phyloP scores from a whole-genome alignment of 116 monocot genomes.

The Dioscorea cayenensis region DNA sequence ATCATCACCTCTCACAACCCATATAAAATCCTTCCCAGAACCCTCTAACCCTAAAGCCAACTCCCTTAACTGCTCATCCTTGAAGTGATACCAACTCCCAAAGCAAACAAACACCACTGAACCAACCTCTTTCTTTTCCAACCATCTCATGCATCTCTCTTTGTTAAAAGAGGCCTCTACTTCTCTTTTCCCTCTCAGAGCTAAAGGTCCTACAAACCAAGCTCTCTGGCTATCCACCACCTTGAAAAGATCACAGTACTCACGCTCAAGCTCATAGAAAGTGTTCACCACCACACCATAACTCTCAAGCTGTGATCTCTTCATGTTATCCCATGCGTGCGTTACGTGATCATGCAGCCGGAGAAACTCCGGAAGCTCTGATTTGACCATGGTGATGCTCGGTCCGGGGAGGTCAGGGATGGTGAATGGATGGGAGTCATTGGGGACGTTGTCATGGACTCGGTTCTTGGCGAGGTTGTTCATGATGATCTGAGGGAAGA shows the following conservation, averaged over 20 bases:
- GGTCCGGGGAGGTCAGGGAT: constrained; percentile 10
- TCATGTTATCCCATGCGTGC: background rate
- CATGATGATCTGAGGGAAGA: constrained; percentile 25
- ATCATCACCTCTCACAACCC: constrained; percentile 6
- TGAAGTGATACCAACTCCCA: constrained; percentile 9
- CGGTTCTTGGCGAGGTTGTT: constrained; percentile 3
- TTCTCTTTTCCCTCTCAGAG: background rate
- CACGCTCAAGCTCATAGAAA: constrained; percentile 16
- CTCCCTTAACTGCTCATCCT: constrained; percentile 1
- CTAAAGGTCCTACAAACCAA: constrained; percentile 10
- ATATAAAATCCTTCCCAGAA: background rate
- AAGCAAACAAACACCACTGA: constrained; percentile 10
- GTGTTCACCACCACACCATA: constrained; percentile 23
- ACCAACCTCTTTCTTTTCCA: background rate
- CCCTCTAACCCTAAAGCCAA: constrained; percentile 3
- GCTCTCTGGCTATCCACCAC: background rate
- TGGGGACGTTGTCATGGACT: background rate
- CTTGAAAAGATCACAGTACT: constrained; percentile 12
- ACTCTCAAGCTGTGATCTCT: constrained; percentile 12
- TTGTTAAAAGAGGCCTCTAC: background rate
- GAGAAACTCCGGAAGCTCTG: constrained; percentile 20
- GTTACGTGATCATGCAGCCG: background rate
- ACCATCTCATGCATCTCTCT: constrained; percentile 4
- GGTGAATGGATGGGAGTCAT: background rate
- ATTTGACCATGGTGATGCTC: background rate